phyloP scores from a whole-genome alignment of 2,329 filamentous ascomycete genomes.

The Trichoderma sp. region DNA sequence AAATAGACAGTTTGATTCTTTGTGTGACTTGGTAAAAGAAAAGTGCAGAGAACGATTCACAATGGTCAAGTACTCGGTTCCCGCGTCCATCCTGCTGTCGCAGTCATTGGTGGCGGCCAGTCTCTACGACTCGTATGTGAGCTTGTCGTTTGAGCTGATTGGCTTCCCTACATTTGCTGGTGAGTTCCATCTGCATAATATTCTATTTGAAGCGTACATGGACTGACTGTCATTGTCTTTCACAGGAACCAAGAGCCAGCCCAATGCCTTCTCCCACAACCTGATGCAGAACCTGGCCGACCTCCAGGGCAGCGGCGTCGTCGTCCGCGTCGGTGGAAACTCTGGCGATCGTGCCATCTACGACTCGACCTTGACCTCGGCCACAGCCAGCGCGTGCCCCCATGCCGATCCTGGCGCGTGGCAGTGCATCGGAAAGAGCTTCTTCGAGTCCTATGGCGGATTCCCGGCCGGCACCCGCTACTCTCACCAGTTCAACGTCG shows the following conservation, averaged over 20 bases:
- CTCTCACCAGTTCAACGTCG: slow-evolving; percentile 32
- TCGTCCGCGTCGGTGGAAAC: slow-evolving; percentile 30
- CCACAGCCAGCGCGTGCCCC: slow-evolving; percentile 29
- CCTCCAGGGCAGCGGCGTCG: slow-evolving; percentile 26
- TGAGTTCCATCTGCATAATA: slow-evolving; percentile 3
- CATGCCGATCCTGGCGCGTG: slow-evolving; percentile 31
- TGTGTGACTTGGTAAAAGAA: not conserved
- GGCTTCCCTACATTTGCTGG: slow-evolving; percentile 30
- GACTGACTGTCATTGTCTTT: not conserved
- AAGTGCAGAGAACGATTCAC: not conserved
- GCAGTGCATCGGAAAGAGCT: slow-evolving; percentile 32
- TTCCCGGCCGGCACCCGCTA: slow-evolving; percentile 30
- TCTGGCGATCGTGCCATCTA: slow-evolving; percentile 33
- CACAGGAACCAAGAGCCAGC: slow-evolving; percentile 24
- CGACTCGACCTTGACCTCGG: slow-evolving; percentile 27
- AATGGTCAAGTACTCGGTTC: slow-evolving; percentile 23
- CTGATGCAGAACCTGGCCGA: slow-evolving; percentile 28
- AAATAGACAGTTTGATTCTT: not conserved
- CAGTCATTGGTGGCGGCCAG: slow-evolving; percentile 18
- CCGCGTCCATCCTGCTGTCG: slow-evolving; percentile 24
- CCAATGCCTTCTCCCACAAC: slow-evolving; percentile 29
- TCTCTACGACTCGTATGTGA: slow-evolving; percentile 28
- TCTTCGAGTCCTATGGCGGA: slow-evolving; percentile 31
- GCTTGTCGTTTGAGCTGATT: slow-evolving; percentile 30
- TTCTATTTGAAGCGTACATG: not conserved